Percentiles rank a stretch among this genome's conserved stretches.
Conservation (phyloP, 2,329 filamentous ascomycete genomes). For the Aspergillus sp. region DNA sequence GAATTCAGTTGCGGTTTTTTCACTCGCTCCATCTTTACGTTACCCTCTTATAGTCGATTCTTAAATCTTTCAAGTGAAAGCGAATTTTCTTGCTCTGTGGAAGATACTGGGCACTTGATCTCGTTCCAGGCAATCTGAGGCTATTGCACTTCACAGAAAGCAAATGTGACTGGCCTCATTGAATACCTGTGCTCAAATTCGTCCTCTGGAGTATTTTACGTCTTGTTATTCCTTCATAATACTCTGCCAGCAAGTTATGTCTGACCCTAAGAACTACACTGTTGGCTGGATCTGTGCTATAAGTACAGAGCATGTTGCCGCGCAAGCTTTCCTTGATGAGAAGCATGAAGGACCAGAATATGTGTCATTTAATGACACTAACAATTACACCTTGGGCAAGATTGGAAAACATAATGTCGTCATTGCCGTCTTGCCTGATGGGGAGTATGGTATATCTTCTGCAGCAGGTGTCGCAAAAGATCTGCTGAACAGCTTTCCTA, state of each 20-base stretch:
- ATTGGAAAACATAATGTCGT: constrained; percentile 25
- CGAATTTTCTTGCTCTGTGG: too few species aligned
- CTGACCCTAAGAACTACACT: constrained; percentile 22
- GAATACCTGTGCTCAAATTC: too few species aligned
- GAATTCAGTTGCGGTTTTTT: too few species aligned
- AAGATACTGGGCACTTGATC: too few species aligned
- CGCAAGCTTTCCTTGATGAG: constrained; percentile 36
- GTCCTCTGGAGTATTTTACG: too few species aligned
- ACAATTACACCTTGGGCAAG: constrained; percentile 24
- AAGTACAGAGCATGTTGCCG: constrained; percentile 31
- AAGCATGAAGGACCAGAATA: constrained; percentile 19
- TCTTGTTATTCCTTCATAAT: too few species aligned
- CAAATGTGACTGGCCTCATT: too few species aligned
- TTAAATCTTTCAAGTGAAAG: too few species aligned
- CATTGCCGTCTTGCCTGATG: constrained; percentile 22
- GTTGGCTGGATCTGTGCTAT: constrained; percentile 44
- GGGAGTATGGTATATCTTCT: constrained; percentile 22
- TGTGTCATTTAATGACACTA: constrained; percentile 15
- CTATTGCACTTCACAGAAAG: too few species aligned
- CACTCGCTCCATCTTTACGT: too few species aligned
- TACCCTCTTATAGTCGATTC: too few species aligned
- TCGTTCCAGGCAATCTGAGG: too few species aligned
- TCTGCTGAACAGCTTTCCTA: constrained; percentile 24
- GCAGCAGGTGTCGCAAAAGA: constrained; percentile 27
- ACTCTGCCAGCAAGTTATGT: neutral